Base-by-base conservation (phyloP, 208 protist genomes). In the Trypanosoma mega region DNA sequence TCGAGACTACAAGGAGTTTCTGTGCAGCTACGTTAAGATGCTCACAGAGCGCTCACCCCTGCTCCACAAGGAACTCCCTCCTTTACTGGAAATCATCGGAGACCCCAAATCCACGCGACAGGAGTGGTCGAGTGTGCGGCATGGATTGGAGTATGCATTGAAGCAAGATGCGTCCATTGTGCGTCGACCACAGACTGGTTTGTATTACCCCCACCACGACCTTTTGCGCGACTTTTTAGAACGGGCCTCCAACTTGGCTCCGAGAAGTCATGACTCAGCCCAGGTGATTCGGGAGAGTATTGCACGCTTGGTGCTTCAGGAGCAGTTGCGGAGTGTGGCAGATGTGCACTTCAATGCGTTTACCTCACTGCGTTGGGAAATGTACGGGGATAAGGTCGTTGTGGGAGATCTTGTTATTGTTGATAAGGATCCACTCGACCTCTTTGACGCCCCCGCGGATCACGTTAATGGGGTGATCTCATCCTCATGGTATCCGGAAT, bases 341-440 rank as follows among this genome's bases (percentile, higher is more conserved):
- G 82, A 92, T 34, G 82, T 92, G 48, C 73, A 86, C 68, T 94
- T 92, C 68, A 94, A 94, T 69, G 80, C 85, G 2, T 30, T 84
- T 39, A 76, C 85, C 20, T 94, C 88, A 1, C 50, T 90, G 21
- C 73, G 86, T 16, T 88, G 82, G 78, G 55, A 82, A 37, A 52
- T 63, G 23, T 58, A 54, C 36, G 75, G 80, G 3, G 50, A 56
- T 46, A 29, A 41, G 1, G 86, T 93, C 1, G 62, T 29, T 5
- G 62, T 79, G 2, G 86, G 86, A 21, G 86, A 93, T 56, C n/a
- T 88, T 23, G 78, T 93, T 3, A 57, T 74, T 23, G 55, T 16
- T 12, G 53, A 46, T 30, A 50, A 27, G 14, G 37, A 75, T 23
- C 29, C 52, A 11, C 21, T 65, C 12, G 84, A 94, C 59, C 31